Conservation (phyloP, 768 basidiomycete genomes). For the Lactarius pseudohatsudake region DNA sequence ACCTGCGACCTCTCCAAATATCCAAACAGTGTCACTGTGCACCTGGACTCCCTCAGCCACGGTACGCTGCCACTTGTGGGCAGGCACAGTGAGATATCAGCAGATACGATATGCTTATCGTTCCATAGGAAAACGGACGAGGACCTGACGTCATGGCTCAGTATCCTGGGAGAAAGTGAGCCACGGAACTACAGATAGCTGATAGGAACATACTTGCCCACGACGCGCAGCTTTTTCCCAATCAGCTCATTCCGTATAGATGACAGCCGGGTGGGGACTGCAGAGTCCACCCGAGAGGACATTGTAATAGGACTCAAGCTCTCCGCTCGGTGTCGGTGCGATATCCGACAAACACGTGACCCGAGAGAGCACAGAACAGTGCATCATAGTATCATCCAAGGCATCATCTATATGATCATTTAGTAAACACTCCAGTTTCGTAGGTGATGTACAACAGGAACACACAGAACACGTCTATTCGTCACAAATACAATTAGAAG, state of each 20-base stretch:
- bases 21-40: constrained; percentile 27
- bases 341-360: constrained; percentile 7
- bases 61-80: constrained; percentile 15
- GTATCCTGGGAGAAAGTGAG: constrained; percentile 19
- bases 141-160: constrained; percentile 26
- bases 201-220: constrained; percentile 26
- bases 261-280: constrained; percentile 25
- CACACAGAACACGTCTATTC: not conserved
- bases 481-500: constrained; percentile 38
- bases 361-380: not conserved
- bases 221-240: constrained; percentile 29
- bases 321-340: not conserved
- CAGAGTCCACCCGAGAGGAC: constrained; percentile 25
- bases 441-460: too few species aligned
- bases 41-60: constrained; percentile 25
- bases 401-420: not conserved
- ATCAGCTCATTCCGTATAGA: constrained; percentile 26
- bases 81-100: constrained; percentile 28
- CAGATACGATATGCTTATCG: constrained; percentile 19
- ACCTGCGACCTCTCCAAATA: constrained; percentile 27
- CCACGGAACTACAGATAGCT: not conserved
- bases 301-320: not conserved
- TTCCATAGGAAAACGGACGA: constrained; percentile 24
- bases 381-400: too few species aligned
- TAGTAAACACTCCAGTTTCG: too few species aligned